Evolutionary conservation across 1,284 basidiomycete species (phyloP).

Genomic region (Moniliophthora roreri): DNA sequence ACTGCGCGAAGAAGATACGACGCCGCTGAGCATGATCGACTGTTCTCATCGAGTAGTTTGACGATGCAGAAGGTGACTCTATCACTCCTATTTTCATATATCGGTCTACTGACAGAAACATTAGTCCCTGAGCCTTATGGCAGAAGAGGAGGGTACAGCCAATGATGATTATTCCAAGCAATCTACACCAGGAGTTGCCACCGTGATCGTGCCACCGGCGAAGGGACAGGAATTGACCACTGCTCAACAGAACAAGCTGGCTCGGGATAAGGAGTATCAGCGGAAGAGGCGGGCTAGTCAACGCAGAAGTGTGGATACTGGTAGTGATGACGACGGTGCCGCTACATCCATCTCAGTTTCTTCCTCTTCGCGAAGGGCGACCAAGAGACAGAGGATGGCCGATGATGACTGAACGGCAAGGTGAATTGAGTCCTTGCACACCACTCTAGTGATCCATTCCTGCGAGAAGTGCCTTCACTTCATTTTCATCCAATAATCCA

Average conservation of each 20-base stretch:
- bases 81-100: neutral
- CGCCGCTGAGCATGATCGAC: constrained; percentile 69
- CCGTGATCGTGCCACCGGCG: constrained; percentile 72
- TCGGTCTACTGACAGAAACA: neutral
- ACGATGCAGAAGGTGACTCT: constrained; percentile 66
- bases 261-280: constrained; percentile 71
- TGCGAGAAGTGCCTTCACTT: constrained; percentile 51
- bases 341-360: constrained; percentile 34
- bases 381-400: constrained; percentile 60
- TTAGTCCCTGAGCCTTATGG: constrained; percentile 72
- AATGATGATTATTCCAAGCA: constrained; percentile 60
- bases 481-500: constrained; percentile 49
- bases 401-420: constrained; percentile 61
- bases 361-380: constrained; percentile 46
- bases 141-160: constrained; percentile 65
- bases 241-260: constrained; percentile 70
- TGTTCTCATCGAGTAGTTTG: constrained; percentile 77
- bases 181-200: constrained; percentile 66
- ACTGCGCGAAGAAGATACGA: constrained; percentile 68
- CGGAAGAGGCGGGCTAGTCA: constrained; percentile 64
- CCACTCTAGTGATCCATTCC: constrained; percentile 56
- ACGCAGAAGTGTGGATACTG: constrained; percentile 57
- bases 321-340: constrained; percentile 68
- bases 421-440: too few relatives aligned
- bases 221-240: constrained; percentile 60